Evolutionary conservation across 2,329 filamentous ascomycete genomes (phyloP).

Genomic region (Alternaria angustiovoidea): DNA sequence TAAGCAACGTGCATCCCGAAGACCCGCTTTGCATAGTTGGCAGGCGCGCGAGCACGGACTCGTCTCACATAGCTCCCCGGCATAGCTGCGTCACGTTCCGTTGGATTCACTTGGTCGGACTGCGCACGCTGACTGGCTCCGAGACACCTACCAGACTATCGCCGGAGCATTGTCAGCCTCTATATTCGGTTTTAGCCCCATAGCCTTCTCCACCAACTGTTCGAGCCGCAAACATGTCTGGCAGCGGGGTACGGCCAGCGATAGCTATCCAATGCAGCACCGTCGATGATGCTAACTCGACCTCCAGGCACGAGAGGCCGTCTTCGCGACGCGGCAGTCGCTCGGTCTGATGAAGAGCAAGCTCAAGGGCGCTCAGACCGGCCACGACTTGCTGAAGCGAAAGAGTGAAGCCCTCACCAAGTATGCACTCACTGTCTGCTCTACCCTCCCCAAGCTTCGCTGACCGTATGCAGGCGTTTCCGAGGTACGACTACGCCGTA

Average conservation of each 20-base stretch:
- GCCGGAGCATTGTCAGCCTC: constrained; percentile 9
- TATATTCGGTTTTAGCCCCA: constrained; percentile 3
- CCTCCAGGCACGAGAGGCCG: constrained; percentile 84
- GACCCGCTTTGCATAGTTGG: constrained; percentile 23
- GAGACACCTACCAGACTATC: constrained; percentile 9
- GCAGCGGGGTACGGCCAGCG: constrained; percentile 58
- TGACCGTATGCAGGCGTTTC: constrained; percentile 71
- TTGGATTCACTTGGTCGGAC: constrained; percentile 9
- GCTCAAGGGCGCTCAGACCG: constrained; percentile 80
- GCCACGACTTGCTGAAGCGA: constrained; percentile 93
- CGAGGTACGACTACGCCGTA: constrained; percentile 68
- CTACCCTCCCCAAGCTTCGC: constrained; percentile 13
- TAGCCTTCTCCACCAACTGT: constrained; percentile 6
- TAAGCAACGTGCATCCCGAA: constrained; percentile 2
- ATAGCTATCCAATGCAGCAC: constrained; percentile 27
- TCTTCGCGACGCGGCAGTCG: constrained; percentile 97
- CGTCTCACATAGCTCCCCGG: constrained; percentile 23
- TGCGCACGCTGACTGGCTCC: constrained; percentile 13
- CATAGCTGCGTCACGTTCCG: constrained; percentile 31
- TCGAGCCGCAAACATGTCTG: constrained; percentile 58
- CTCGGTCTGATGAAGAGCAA: constrained; percentile 97
- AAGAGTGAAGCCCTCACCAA: constrained; percentile 99
- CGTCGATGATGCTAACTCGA: constrained; percentile 29
- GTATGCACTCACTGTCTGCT: constrained; percentile 59
- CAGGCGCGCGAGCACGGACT: constrained; percentile 26